Evolutionary conservation across 2,329 filamentous ascomycete genomes (phyloP).

Genomic region (Chrysoporthe deuterocubensis): DNA sequence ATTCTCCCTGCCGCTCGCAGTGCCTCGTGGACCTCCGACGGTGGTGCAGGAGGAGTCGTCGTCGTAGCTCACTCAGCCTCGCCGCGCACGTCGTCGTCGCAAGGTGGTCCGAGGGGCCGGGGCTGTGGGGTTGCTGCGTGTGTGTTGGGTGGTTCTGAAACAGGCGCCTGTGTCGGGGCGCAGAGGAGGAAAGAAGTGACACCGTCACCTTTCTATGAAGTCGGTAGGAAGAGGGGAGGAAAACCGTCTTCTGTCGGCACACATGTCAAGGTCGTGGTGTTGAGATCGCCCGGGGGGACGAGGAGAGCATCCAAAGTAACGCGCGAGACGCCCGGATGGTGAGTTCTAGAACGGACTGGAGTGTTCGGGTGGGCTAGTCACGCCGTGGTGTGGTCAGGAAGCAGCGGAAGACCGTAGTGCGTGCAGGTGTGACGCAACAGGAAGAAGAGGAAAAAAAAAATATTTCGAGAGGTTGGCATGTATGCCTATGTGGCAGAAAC

Average conservation of each 20-base stretch:
- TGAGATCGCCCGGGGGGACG: slow-evolving; percentile 23
- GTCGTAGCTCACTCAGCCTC: slow-evolving; percentile 22
- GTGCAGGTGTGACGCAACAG: slow-evolving; percentile 23
- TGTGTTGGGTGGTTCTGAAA: slow-evolving; percentile 10
- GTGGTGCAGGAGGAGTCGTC: slow-evolving; percentile 1
- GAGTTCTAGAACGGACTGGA: slow-evolving; percentile 45
- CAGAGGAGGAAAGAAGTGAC: slow-evolving; percentile 49
- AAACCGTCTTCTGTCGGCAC: slow-evolving; percentile 57
- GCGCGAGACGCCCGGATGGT: slow-evolving; percentile 41
- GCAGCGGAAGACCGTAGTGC: slow-evolving; percentile 23
- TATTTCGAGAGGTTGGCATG: slow-evolving; percentile 30
- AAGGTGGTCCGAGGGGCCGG: background rate
- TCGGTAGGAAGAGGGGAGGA: slow-evolving; percentile 62
- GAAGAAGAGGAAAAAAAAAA: background rate
- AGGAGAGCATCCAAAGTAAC: slow-evolving; percentile 44
- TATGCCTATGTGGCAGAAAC: slow-evolving; percentile 32
- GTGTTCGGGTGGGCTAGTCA: slow-evolving; percentile 41
- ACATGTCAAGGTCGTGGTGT: slow-evolving; percentile 56
- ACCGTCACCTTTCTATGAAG: slow-evolving; percentile 66
- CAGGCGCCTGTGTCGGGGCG: slow-evolving; percentile 53
- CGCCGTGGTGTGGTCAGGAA: slow-evolving; percentile 24
- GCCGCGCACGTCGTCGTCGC: background rate
- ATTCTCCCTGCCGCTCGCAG: slow-evolving; percentile 44
- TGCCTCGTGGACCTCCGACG: slow-evolving; percentile 39
- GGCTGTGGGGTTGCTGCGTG: no score